Evolutionary conservation across 1,139 yeast genomes (phyloP).

Genomic region (Blastobotrys apis): DNA sequence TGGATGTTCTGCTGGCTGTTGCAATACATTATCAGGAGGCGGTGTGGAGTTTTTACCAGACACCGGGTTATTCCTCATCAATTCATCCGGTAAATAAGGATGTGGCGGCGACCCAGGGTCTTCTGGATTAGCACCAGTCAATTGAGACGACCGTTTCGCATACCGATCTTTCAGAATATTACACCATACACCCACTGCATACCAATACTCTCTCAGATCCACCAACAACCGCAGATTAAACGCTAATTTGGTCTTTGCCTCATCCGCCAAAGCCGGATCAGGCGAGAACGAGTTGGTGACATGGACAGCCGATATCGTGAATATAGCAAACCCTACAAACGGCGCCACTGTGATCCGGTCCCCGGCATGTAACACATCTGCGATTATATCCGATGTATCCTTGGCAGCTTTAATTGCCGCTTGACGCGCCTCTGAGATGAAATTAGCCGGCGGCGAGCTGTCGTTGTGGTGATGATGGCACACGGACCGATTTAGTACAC

Average conservation of each 20-base stretch:
- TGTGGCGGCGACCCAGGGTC: slow-evolving; percentile 14
- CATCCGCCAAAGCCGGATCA: slow-evolving; percentile 29
- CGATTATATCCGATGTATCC: slow-evolving; percentile 31
- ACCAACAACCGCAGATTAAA: slow-evolving; percentile 34
- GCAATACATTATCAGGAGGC: slow-evolving; percentile 1
- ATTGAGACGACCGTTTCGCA: slow-evolving; percentile 19
- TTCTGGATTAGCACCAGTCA: slow-evolving; percentile 8
- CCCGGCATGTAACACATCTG: slow-evolving; percentile 31
- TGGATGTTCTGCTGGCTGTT: too few species aligned
- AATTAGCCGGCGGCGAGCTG: slow-evolving; percentile 29
- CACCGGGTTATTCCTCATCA: slow-evolving; percentile 11
- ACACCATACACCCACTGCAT: slow-evolving; percentile 38
- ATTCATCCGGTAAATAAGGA: slow-evolving; percentile 20
- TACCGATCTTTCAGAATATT: slow-evolving; percentile 35
- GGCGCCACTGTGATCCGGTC: slow-evolving; percentile 35
- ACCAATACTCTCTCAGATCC: slow-evolving; percentile 35
- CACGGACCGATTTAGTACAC: slow-evolving; percentile 27
- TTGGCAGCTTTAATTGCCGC: slow-evolving; percentile 33
- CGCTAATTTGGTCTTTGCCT: slow-evolving; percentile 35
- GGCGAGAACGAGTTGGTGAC: slow-evolving; percentile 35
- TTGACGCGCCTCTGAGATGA: slow-evolving; percentile 30
- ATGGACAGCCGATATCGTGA: slow-evolving; percentile 36
- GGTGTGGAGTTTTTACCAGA: slow-evolving; percentile 3
- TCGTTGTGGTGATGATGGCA: slow-evolving; percentile 17
- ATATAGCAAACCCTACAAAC: slow-evolving; percentile 37